These are phyloP conservation scores for Trypanosoma platydactyli DNA, from an alignment of 208 protist species.

Conservation along the genomic window DNA sequence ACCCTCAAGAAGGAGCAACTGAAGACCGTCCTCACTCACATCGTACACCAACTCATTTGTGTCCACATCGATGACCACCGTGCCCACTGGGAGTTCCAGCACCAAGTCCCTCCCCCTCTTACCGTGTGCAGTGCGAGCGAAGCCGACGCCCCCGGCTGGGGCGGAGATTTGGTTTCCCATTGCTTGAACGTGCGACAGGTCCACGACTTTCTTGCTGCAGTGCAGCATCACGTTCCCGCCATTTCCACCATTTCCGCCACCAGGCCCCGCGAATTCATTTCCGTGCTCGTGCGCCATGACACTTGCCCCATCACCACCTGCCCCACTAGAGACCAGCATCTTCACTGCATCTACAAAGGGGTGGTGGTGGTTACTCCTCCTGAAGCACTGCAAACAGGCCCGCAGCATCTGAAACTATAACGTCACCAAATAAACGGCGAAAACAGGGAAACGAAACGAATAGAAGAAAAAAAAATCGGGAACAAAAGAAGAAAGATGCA, in stretches of 20 bases:
- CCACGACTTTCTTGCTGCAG: slow-evolving; percentile 41
- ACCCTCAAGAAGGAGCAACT: slow-evolving; percentile 85
- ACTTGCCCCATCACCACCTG: slow-evolving; percentile 84
- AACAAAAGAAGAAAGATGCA: slow-evolving; percentile 15
- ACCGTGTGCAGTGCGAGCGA: slow-evolving; percentile 74
- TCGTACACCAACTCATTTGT: slow-evolving; percentile 90
- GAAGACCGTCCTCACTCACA: slow-evolving; percentile 71
- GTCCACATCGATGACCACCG: slow-evolving; percentile 87
- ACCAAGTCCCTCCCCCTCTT: slow-evolving; percentile 66
- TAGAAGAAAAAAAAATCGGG: slow-evolving; percentile 16
- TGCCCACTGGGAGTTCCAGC: slow-evolving; percentile 85
- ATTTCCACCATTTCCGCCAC: slow-evolving; percentile 89
- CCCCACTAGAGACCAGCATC: slow-evolving; percentile 79
- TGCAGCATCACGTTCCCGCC: slow-evolving; percentile 84
- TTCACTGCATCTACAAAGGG: slow-evolving; percentile 85
- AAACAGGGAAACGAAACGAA: slow-evolving; percentile 25
- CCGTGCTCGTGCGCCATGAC: slow-evolving; percentile 87
- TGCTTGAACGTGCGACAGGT: slow-evolving; percentile 72
- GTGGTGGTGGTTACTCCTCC: slow-evolving; percentile 18
- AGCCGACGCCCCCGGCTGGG: slow-evolving; percentile 61
- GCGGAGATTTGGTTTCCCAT: slow-evolving; percentile 75
- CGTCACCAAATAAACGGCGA: slow-evolving; percentile 12
- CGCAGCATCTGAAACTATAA: slow-evolving; percentile 10
- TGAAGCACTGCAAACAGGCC: neutral
- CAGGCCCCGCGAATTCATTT: slow-evolving; percentile 91